phyloP scores from a whole-genome alignment of 345 rosid genomes.

The Trapa bicornis region DNA sequence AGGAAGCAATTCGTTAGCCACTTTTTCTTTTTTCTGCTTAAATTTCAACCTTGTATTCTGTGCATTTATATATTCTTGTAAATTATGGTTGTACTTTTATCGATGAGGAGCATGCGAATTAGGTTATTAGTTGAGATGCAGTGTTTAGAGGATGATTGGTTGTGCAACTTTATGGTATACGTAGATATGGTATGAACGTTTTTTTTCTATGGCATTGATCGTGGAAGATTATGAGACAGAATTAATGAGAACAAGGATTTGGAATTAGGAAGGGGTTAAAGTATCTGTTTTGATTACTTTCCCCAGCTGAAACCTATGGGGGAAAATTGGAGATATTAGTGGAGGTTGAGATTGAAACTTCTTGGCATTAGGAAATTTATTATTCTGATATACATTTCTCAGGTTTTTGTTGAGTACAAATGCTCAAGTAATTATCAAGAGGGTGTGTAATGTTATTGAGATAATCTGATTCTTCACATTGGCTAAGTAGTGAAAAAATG shows the following conservation, averaged over 20 bases:
- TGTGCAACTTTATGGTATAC: neutral
- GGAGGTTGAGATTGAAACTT: neutral
- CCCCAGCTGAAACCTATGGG: neutral
- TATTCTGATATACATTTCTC: too few relatives aligned
- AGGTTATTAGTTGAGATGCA: neutral
- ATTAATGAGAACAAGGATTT: neutral
- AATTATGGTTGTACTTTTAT: neutral
- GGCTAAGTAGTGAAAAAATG: neutral
- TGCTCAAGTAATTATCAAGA: neutral
- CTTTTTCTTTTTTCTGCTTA: neutral
- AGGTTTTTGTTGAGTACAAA: neutral
- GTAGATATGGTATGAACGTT: neutral
- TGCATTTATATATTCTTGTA: too few relatives aligned
- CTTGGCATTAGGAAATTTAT: neutral
- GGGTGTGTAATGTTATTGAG: neutral
- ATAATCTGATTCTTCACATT: neutral
- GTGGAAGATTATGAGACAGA: too few relatives aligned
- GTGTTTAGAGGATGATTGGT: neutral
- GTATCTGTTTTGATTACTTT: neutral
- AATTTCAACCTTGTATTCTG: neutral
- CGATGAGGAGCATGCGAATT: neutral
- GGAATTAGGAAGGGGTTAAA: neutral
- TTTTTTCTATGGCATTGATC: neutral
- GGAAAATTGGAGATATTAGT: neutral
- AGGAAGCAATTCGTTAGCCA: slow-evolving; percentile 91